Evolutionary conservation across 2,329 filamentous ascomycete genomes (phyloP).

Genomic region (Monilinia aucupariae): DNA sequence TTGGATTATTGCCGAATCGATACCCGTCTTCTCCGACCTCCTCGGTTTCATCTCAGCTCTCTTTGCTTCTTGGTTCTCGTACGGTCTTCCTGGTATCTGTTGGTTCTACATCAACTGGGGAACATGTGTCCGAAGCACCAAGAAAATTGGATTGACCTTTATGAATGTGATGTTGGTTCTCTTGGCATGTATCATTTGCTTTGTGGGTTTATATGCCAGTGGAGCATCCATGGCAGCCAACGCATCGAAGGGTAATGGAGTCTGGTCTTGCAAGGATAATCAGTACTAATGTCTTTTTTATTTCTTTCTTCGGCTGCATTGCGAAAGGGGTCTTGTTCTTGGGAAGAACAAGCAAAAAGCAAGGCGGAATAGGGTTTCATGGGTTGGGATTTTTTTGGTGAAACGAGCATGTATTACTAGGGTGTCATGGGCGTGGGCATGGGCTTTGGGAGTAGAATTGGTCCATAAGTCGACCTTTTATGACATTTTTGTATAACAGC

Average conservation of each 20-base stretch:
- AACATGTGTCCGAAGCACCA: constrained; percentile 29
- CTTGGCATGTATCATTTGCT: constrained; percentile 20
- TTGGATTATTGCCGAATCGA: constrained; percentile 62
- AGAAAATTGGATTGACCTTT: constrained; percentile 18
- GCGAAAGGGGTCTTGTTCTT: background rate
- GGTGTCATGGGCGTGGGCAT: background rate
- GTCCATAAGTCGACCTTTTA: background rate
- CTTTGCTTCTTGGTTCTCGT: constrained; percentile 53
- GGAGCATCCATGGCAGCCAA: constrained; percentile 13
- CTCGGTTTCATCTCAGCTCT: constrained; percentile 55
- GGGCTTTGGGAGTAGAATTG: background rate
- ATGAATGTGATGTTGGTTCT: constrained; percentile 19
- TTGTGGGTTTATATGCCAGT: constrained; percentile 21
- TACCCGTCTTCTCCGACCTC: constrained; percentile 62
- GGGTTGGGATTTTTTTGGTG: background rate
- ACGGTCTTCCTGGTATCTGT: constrained; percentile 43
- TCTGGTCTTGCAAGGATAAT: constrained; percentile 16
- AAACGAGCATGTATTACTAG: background rate
- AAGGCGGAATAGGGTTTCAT: background rate
- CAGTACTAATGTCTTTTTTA: background rate
- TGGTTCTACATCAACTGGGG: constrained; percentile 46
- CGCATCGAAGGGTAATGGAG: background rate
- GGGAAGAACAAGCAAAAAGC: background rate
- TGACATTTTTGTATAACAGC: background rate
- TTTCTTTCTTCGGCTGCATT: background rate